Base-by-base conservation (phyloP, 495 filamentous ascomycete species). In the Chaetomium fimeti region DNA sequence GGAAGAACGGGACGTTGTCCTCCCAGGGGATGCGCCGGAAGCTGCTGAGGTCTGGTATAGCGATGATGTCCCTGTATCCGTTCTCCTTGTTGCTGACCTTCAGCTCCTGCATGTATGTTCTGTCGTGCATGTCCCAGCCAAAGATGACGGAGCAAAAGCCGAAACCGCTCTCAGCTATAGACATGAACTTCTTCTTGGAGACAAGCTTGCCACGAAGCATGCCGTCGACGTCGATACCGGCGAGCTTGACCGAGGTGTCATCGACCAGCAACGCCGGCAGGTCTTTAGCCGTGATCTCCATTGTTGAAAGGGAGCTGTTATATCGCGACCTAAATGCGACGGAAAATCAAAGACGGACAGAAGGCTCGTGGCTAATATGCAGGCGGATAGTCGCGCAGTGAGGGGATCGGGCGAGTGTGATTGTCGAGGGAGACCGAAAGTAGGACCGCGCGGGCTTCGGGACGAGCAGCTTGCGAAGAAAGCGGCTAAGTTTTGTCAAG, bases 71-170 rank as follows among this genome's bases (percentile, higher is more conserved):
- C 53, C 89, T 83, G 72, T 97, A 97, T 36, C 94, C 94, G 70
- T 97, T 98, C 66, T 92, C 87, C 73, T 90, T 89, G 75, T 96
- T 97, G 78, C 90, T 92, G 73, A 97, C 89, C 68, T 85, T 84
- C 55, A 97, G 84, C 76, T 97, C 93, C 60, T 82, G 79, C 72
- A 86, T 87, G 70, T 98, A 97, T 9, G 91, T 94, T 73, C 83
- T 82, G 70, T 98, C 94, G 76, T 97, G 93, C 91, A 97, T 96
- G 68, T 98, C 94, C 93, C 93, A 97, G 70, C 93, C 94, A 69
- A 97, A 97, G 42, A 98, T 85, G 60, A 97, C 92, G 4, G 90
- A 93, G 81, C 94, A 98, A 82, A 97, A 98, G 22, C 94, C 94
- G 69, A 98, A 98, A 53, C 94, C 94, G 48, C 87, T 83, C 53